Conservation (phyloP, 2,329 filamentous ascomycete genomes). For the Passalora sequoiae region DNA sequence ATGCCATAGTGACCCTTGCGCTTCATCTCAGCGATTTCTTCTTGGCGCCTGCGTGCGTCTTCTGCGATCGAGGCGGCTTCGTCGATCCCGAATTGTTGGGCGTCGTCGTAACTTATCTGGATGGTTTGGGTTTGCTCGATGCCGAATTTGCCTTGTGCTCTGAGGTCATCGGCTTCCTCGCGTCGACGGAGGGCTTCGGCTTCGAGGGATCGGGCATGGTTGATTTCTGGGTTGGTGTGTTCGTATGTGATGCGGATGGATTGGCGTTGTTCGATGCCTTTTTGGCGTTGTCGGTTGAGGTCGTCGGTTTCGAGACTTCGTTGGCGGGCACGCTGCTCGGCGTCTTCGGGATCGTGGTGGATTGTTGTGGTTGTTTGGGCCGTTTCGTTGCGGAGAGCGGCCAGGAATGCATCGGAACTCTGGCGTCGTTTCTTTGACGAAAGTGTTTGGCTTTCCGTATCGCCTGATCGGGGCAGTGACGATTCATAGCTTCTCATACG, state of each 20-base stretch:
- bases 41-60: not conserved
- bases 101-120: not conserved
- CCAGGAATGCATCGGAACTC: constrained; percentile 9
- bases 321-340: not conserved
- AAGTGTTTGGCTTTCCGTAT: not conserved
- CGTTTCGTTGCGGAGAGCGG: constrained; percentile 10
- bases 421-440: not conserved
- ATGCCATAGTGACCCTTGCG: constrained; percentile 3
- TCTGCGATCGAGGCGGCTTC: not conserved
- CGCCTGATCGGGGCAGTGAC: not conserved
- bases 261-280: not conserved
- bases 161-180: too few relatives aligned
- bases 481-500: not conserved
- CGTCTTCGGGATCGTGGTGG: constrained; percentile 12
- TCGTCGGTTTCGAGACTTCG: not conserved
- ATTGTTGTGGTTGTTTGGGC: constrained; percentile 13
- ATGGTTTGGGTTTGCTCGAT: not conserved
- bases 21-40: not conserved
- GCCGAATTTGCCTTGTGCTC: too few relatives aligned
- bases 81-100: not conserved
- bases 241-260: not conserved
- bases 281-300: not conserved
- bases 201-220: too few relatives aligned
- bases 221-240: too few relatives aligned
- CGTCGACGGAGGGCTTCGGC: too few relatives aligned